Percentiles rank a stretch among this genome's conserved stretches.
These are phyloP conservation scores for Jamesozyma rosinii DNA, from an alignment of 805 yeast species.

Conservation along the genomic window DNA sequence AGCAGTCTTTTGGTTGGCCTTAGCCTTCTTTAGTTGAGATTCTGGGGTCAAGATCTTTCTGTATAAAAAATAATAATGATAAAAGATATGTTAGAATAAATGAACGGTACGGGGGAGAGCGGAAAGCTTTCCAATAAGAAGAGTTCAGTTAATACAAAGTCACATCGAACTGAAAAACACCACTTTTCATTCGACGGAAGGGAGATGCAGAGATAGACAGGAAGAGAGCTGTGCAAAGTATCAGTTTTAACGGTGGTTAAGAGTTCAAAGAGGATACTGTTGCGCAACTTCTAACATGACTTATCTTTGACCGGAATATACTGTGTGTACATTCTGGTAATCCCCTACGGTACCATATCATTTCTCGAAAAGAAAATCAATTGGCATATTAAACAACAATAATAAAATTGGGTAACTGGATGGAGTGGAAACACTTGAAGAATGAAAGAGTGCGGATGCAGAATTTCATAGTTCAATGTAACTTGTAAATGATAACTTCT, in stretches of 20 bases:
- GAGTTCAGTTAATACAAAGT: constrained; percentile 17
- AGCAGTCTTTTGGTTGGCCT: constrained; percentile 68
- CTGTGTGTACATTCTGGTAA: constrained; percentile 9
- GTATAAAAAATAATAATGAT: constrained; percentile 6
- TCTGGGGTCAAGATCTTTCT: constrained; percentile 57
- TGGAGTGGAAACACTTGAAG: background rate
- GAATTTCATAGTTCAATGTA: constrained; percentile 7
- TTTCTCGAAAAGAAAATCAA: too few relatives aligned
- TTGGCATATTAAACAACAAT: background rate
- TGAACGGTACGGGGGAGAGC: too few relatives aligned
- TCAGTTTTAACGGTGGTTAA: constrained; percentile 9
- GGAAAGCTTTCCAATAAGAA: constrained; percentile 1
- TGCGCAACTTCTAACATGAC: constrained; percentile 11
- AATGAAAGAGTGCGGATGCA: background rate
- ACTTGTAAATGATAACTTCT: constrained; percentile 6
- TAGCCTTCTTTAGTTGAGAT: constrained; percentile 73
- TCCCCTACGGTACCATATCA: constrained; percentile 30
- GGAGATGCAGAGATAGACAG: constrained; percentile 31
- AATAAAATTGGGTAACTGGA: background rate
- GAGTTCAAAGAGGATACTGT: constrained; percentile 1
- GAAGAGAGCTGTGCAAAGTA: constrained; percentile 7
- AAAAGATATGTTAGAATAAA: constrained; percentile 9
- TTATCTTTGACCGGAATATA: constrained; percentile 21
- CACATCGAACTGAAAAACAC: constrained; percentile 34
- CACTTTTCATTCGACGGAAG: constrained; percentile 34